These are phyloP conservation scores for Phytophthora vignae DNA, from an alignment of 352 stramenopile genomes.

Conservation along the genomic window DNA sequence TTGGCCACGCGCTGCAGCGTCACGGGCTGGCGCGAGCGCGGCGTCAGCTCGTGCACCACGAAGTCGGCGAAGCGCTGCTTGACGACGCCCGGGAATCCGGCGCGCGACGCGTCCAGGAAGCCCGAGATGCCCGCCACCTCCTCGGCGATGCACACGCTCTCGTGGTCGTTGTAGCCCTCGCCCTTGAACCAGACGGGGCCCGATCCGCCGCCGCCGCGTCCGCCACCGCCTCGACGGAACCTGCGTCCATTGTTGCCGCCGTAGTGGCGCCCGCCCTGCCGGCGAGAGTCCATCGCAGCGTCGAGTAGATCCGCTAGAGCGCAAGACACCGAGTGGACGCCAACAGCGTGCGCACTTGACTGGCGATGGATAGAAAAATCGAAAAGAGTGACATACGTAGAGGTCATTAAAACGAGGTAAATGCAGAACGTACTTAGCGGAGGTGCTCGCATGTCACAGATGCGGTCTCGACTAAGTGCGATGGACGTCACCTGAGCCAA, in stretches of 20 bases:
- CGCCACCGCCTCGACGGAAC: conserved; percentile 3
- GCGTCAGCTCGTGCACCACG: conserved; percentile 78
- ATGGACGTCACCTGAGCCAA: neutral
- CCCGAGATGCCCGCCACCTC: conserved; percentile 67
- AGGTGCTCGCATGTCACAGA: neutral
- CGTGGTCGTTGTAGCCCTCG: conserved; percentile 73
- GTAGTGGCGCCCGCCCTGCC: conserved; percentile 30
- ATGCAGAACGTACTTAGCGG: neutral
- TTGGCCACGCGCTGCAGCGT: conserved; percentile 44
- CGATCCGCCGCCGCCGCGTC: neutral
- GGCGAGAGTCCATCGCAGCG: conserved; percentile 1
- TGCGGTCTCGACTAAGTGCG: neutral
- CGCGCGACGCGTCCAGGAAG: conserved; percentile 45
- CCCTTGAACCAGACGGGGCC: conserved; percentile 58
- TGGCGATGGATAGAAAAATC: neutral
- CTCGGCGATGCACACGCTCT: conserved; percentile 68
- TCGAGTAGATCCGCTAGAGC: too few relatives aligned
- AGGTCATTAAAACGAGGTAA: too few relatives aligned
- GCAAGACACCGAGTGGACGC: too few relatives aligned
- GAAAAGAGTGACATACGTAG: too few relatives aligned
- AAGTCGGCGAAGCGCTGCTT: conserved; percentile 90
- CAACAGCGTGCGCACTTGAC: neutral
- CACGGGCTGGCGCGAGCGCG: conserved; percentile 35
- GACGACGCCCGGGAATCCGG: conserved; percentile 71
- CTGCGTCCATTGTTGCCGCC: conserved; percentile 28